Evolutionary conservation across 805 yeast species (phyloP).

Genomic region (Saturnispora sekii): DNA sequence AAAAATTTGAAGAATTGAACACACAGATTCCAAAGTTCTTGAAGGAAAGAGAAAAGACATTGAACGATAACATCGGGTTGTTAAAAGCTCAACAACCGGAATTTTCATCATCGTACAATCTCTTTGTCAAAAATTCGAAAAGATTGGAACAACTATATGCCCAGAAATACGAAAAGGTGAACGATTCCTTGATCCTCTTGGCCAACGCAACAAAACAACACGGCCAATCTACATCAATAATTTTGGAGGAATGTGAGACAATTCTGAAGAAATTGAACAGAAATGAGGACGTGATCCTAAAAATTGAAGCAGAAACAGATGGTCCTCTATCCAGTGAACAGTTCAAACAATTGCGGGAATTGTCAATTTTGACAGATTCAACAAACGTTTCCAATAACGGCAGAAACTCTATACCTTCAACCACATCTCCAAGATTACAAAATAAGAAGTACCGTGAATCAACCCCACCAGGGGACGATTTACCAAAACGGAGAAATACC

Average conservation of each 20-base stretch:
- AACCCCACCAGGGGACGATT: too few species aligned
- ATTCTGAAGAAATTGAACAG: slow-evolving; percentile 29
- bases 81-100: slow-evolving; percentile 40
- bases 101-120: slow-evolving; percentile 39
- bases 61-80: slow-evolving; percentile 28
- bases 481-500: background rate
- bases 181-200: slow-evolving; percentile 34
- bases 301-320: slow-evolving; percentile 11
- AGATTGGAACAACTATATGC: slow-evolving; percentile 41
- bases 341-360: slow-evolving; percentile 10
- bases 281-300: slow-evolving; percentile 17
- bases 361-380: slow-evolving; percentile 9
- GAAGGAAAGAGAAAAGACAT: slow-evolving; percentile 26
- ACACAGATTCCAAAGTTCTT: slow-evolving; percentile 31
- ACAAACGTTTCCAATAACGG: background rate
- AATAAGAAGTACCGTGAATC: background rate
- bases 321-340: slow-evolving; percentile 9
- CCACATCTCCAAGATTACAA: background rate
- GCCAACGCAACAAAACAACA: slow-evolving; percentile 37
- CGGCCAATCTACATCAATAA: slow-evolving; percentile 36
- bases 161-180: slow-evolving; percentile 35
- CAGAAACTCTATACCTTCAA: background rate
- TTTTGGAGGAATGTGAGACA: slow-evolving; percentile 39
- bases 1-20: slow-evolving; percentile 33
- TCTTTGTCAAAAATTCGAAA: slow-evolving; percentile 36